Percentiles rank a stretch among this genome's conserved stretches.
Conservation (phyloP, 768 basidiomycete species). For the Mycena latifolia region DNA sequence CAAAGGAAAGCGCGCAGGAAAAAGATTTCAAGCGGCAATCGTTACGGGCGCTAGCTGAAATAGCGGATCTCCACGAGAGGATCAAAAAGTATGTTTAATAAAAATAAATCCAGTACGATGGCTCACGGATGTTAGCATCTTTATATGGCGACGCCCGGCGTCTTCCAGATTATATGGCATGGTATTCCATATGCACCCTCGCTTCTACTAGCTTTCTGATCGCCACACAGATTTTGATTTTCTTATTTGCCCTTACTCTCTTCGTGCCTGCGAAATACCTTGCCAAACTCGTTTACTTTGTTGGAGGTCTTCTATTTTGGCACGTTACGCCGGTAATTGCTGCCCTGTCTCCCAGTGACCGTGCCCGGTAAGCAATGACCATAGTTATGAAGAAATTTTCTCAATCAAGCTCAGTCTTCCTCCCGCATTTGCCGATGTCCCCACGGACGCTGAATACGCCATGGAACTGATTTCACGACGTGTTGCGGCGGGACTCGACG, state of each 20-base stretch:
- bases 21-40: constrained; percentile 57
- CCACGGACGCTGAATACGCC: constrained; percentile 78
- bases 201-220: constrained; percentile 23
- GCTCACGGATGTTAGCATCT: constrained; percentile 56
- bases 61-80: constrained; percentile 74
- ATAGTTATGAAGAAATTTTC: not conserved
- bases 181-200: constrained; percentile 48
- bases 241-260: constrained; percentile 54
- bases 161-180: constrained; percentile 62
- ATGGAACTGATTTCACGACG: constrained; percentile 77
- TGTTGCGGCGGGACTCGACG: constrained; percentile 64
- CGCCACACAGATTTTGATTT: constrained; percentile 50
- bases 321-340: constrained; percentile 69
- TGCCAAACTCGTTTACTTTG: constrained; percentile 59
- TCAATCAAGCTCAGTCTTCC: constrained; percentile 52
- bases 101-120: not conserved
- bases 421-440: constrained; percentile 61
- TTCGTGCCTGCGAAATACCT: constrained; percentile 64
- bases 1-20: constrained; percentile 49
- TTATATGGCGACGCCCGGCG: constrained; percentile 72
- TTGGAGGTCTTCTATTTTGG: constrained; percentile 70
- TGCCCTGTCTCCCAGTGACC: constrained; percentile 60
- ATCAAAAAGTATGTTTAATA: constrained; percentile 65
- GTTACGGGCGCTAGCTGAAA: constrained; percentile 56
- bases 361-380: constrained; percentile 54